Percentiles rank a stretch among this genome's conserved stretches.
Conservation (phyloP, 164 flowering plant genomes). For the Tetracentron sinense region DNA sequence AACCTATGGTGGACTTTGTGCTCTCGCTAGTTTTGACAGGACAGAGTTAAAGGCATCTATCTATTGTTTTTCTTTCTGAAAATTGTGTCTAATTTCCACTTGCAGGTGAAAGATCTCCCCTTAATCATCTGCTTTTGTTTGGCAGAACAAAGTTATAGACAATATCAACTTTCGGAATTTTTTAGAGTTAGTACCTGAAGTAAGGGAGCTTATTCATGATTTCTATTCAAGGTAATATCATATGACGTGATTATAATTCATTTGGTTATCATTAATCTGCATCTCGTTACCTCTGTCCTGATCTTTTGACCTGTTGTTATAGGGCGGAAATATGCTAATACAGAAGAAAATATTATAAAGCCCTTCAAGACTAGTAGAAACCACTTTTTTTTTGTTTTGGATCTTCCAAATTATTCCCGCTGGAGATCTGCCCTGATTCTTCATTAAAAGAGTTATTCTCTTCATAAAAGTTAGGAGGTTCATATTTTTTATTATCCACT, state of each 20-base stretch:
- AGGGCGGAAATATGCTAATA: neutral
- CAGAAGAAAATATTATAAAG: neutral
- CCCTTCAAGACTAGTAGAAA: no score
- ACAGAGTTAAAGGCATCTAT: slow-evolving; percentile 77
- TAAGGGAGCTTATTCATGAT: slow-evolving; percentile 90
- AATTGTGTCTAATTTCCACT: neutral
- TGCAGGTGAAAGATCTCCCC: neutral
- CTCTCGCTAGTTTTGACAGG: slow-evolving; percentile 95
- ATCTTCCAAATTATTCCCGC: no score
- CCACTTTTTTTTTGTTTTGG: no score
- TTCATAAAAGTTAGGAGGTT: no score
- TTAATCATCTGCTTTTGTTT: slow-evolving; percentile 14
- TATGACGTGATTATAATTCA: neutral
- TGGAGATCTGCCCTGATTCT: no score
- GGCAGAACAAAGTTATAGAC: slow-evolving; percentile 92
- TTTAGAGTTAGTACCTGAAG: slow-evolving; percentile 94
- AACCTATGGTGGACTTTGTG: slow-evolving; percentile 98
- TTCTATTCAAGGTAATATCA: slow-evolving; percentile 80
- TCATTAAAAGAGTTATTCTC: no score
- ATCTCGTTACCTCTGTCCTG: neutral
- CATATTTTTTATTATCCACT: no score
- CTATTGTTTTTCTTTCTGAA: neutral
- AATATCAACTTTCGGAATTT: slow-evolving; percentile 87
- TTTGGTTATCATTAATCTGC: neutral
- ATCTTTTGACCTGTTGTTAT: neutral